Evolutionary conservation across 2,329 filamentous ascomycete genomes (phyloP).

Genomic region (Nigrospora sphaerica): DNA sequence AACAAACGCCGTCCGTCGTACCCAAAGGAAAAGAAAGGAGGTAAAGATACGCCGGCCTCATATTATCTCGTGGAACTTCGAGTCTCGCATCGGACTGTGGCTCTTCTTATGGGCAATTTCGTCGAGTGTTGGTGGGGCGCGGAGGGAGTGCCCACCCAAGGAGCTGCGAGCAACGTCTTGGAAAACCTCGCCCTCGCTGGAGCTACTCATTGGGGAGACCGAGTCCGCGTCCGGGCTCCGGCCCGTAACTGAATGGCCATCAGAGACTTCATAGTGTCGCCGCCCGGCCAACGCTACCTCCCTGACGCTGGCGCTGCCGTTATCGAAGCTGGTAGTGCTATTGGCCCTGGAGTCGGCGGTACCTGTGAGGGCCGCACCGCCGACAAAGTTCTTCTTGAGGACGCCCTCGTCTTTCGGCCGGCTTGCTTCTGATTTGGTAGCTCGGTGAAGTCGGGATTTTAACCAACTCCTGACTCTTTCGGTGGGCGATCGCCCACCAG

Average conservation of each 20-base stretch:
- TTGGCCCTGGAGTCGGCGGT: slow-evolving; percentile 28
- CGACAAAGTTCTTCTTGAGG: slow-evolving; percentile 37
- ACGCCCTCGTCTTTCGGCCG: slow-evolving; percentile 14
- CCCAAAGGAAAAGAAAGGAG: not conserved
- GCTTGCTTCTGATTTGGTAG: slow-evolving; percentile 32
- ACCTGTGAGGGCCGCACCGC: slow-evolving; percentile 39
- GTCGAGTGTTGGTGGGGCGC: too few species aligned
- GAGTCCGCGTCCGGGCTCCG: slow-evolving; percentile 13
- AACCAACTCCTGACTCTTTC: slow-evolving; percentile 44
- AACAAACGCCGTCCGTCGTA: not conserved
- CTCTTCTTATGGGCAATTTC: slow-evolving; percentile 21
- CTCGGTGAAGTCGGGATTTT: slow-evolving; percentile 43
- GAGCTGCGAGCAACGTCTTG: not conserved
- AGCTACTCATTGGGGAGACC: slow-evolving; percentile 20
- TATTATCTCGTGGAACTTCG: slow-evolving; percentile 53
- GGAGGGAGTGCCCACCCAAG: too few species aligned
- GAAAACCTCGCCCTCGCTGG: slow-evolving; percentile 23
- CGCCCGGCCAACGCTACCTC: slow-evolving; percentile 40
- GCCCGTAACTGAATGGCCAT: slow-evolving; percentile 8
- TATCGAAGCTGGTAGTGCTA: slow-evolving; percentile 36
- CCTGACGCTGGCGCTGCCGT: slow-evolving; percentile 31
- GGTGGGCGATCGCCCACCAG: slow-evolving; percentile 9
- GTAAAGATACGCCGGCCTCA: slow-evolving; percentile 1
- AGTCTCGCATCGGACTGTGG: slow-evolving; percentile 48
- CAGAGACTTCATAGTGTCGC: slow-evolving; percentile 13